These are phyloP conservation scores for Pyrenochaeta sp. DNA, from an alignment of 2,329 filamentous ascomycete genomes.

Conservation along the genomic window DNA sequence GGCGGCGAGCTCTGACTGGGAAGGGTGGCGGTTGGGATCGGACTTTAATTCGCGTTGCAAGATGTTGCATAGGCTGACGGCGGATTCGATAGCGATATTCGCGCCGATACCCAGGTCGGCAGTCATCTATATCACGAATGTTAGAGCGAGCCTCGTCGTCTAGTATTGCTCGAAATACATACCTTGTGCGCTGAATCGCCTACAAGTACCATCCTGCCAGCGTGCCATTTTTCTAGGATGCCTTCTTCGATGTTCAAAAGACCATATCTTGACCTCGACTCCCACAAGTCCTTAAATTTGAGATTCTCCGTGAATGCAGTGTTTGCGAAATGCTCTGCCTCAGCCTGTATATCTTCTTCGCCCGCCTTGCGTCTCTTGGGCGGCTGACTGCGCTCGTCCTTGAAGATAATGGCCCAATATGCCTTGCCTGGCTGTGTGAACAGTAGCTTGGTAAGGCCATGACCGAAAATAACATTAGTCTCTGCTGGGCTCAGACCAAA, in stretches of 20 bases:
- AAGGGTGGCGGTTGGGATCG: conserved; percentile 12
- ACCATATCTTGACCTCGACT: conserved; percentile 25
- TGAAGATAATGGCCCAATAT: conserved; percentile 21
- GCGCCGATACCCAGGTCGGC: conserved; percentile 28
- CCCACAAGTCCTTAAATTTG: conserved; percentile 48
- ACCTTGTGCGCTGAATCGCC: conserved; percentile 57
- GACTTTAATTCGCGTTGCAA: conserved; percentile 18
- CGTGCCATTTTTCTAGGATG: conserved; percentile 52
- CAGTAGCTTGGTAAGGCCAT: conserved; percentile 36
- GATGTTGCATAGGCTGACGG: conserved; percentile 26
- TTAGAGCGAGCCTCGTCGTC: neutral
- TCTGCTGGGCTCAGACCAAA: conserved; percentile 36
- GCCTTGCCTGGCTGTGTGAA: conserved; percentile 30
- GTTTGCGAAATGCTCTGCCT: conserved; percentile 35
- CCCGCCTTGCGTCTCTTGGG: conserved; percentile 9
- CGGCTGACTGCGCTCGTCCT: conserved; percentile 16
- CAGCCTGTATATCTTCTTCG: conserved; percentile 39
- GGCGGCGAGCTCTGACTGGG: conserved; percentile 8
- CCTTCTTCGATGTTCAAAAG: conserved; percentile 49
- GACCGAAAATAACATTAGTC: conserved; percentile 26
- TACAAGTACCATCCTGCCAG: conserved; percentile 50
- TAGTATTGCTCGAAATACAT: neutral
- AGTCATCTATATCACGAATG: conserved; percentile 18
- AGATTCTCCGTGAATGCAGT: conserved; percentile 36
- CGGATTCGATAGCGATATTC: conserved; percentile 31